phyloP scores from a whole-genome alignment of 495 filamentous ascomycete species.

The Podospora pseudopauciseta region DNA sequence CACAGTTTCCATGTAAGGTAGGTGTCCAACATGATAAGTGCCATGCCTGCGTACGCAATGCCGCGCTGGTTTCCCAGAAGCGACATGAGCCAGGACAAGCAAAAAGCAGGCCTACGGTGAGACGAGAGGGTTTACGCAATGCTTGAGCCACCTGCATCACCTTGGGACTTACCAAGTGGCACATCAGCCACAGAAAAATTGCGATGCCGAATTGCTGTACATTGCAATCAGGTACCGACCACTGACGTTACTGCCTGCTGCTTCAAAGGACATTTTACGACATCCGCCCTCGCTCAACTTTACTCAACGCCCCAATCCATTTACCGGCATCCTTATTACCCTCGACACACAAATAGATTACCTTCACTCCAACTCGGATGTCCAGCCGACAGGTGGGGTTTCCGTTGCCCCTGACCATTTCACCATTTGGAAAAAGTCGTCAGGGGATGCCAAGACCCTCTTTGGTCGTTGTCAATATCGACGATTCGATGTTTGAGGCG shows the following conservation, averaged over 20 bases:
- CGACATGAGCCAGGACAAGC: background rate
- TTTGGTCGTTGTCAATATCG: conserved; percentile 3
- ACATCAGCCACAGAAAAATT: too few species aligned
- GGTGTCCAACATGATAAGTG: background rate
- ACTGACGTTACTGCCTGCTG: too few species aligned
- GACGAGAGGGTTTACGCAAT: background rate
- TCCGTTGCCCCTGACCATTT: conserved; percentile 1
- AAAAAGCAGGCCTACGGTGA: background rate
- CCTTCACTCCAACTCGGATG: conserved; percentile 11
- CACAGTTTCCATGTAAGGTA: background rate
- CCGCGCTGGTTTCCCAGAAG: background rate
- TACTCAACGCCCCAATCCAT: background rate
- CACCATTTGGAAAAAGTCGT: conserved; percentile 18
- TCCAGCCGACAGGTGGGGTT: conserved; percentile 11
- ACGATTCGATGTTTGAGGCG: background rate
- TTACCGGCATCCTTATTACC: background rate
- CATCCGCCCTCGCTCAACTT: background rate
- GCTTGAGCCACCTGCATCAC: too few species aligned
- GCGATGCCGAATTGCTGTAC: too few species aligned
- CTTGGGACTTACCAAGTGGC: too few species aligned
- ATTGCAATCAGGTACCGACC: too few species aligned
- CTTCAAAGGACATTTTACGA: too few species aligned
- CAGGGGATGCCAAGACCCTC: background rate
- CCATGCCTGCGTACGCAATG: background rate
- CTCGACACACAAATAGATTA: background rate